Base-by-base conservation (phyloP, 2,329 filamentous ascomycete species). In the Lachnellula cervina region DNA sequence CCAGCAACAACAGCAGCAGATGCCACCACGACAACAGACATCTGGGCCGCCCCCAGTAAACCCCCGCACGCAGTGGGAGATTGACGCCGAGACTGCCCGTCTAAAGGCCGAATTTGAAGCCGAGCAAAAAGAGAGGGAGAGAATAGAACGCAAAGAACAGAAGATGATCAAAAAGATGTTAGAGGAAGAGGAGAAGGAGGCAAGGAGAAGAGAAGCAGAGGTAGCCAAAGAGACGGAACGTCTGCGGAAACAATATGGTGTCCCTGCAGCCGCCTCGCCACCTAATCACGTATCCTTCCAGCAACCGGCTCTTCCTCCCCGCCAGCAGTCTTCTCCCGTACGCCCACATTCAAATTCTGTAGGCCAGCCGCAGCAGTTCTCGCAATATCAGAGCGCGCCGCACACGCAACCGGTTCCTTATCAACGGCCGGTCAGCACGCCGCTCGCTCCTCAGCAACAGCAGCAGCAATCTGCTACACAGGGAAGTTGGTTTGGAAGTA, bases 171-270 rank as follows among this genome's bases (percentile, higher is more conserved):
- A 84, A 65, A 80, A 78, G 64, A 86, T 88, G 78, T 76, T 88
- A 4, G 80, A 86, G 49, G 75, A 79, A 44, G 87, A 91, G 66
- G 83, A 87, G 25, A 79, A 77, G 54, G 84, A 88, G 63, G 78
- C 75, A 0, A 78, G 73, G 25, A 72, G 72, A 34, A 76, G 77
- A 56, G 80, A 86, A 34, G 80, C 78, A 9, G 81, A 82, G 62
- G 74, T 92, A 1, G 86, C 92, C 19, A 80, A 80, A 59, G 93
- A 99, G 73, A 97, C 94, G 0, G 90, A 94, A 69, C 80, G 91
- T 1, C 75, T 99, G 37, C 77, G 82, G 21, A 81, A 77, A 62
- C 71, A 86, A 63, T 92, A 89, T 64, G 88, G 88, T 9, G 64
- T 70, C 17, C 49, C 53, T 4, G 58, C 50, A 11, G 28, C 48